Base-by-base conservation (phyloP, 345 rosid species). In the Acer negundo region DNA sequence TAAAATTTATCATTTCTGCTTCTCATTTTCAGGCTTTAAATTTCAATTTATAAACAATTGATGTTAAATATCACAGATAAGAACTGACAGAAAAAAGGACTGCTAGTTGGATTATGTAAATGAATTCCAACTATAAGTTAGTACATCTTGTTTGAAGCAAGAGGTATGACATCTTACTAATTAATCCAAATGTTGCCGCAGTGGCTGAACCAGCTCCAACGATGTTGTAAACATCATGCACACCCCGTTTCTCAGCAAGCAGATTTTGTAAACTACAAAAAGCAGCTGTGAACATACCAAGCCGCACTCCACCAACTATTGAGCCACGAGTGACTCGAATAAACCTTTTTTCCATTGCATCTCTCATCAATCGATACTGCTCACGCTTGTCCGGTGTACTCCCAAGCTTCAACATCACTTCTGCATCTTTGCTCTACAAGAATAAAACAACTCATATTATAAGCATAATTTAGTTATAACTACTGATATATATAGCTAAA, bases 181-280 rank as follows among this genome's bases (percentile, higher is more conserved):
- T 84, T 69, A 95, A 69, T 76, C 97, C 99, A 82, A 95, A 94
- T 8, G 93, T 72, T 5, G 99, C 98, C 58, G 97, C 97, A 73
- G 99, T 91, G 53, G 97, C 97, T 44, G 99, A 94, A 82, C 97
- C 98, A 68, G 97, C 98, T 74, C 97, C 98, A 11, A 86, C 97
- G 13, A 91, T 84, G 82, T 92, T 94, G 84, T 80, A 86, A 80
- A 92, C 90, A 85, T 94, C 98, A 77, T 91, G 96, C 10, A 90
- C 87, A 53, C 92, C 94, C 59, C 95, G 86, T 26, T 88, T 86
- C 88, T 95, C 97, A 63, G 97, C 93, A 47, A 95, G 85, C 76
- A 94, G 78, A 77, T 94, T 89, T 65, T 95, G 97, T 56, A 96
- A 75, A 74, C 97, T 85, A 51, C 51, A 96, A 81, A 91, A 95